Conservation (phyloP, 2,329 filamentous ascomycete genomes). For the Neocucurbitaria cava region DNA sequence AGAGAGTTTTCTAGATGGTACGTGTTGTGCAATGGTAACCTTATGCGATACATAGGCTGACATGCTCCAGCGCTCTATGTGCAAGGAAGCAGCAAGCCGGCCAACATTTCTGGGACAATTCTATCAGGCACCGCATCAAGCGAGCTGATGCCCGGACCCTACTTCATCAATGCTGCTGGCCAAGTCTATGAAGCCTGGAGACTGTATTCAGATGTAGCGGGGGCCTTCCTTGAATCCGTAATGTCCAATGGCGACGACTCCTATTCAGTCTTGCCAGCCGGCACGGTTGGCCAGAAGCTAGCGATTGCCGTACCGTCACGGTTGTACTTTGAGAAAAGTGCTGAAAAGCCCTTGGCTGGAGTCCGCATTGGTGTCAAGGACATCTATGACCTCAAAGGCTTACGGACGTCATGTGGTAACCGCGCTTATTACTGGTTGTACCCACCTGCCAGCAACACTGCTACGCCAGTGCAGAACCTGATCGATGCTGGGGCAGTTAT, state of each 20-base stretch:
- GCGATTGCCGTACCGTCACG: constrained; percentile 62
- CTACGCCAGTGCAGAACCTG: constrained; percentile 61
- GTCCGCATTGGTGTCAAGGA: constrained; percentile 71
- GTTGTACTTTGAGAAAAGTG: constrained; percentile 56
- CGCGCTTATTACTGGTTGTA: constrained; percentile 65
- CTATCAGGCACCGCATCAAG: constrained; percentile 23
- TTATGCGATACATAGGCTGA: constrained; percentile 31
- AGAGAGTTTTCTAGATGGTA: constrained; percentile 48
- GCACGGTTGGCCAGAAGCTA: constrained; percentile 48
- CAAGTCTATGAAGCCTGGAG: constrained; percentile 58
- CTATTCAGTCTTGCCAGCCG: constrained; percentile 52
- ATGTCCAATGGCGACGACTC: constrained; percentile 49
- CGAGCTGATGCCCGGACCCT: constrained; percentile 55
- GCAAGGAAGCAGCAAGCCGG: constrained; percentile 27
- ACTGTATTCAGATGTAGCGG: constrained; percentile 58
- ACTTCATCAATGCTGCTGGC: constrained; percentile 57
- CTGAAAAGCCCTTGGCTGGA: constrained; percentile 62
- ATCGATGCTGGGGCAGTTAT: constrained; percentile 65
- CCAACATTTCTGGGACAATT: constrained; percentile 26
- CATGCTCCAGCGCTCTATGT: constrained; percentile 31
- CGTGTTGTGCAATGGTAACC: background rate
- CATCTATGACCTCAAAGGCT: constrained; percentile 65
- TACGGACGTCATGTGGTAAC: constrained; percentile 65
- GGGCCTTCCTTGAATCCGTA: constrained; percentile 58
- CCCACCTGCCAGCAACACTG: constrained; percentile 54